These are phyloP conservation scores for Psilocybe azurescens DNA, from an alignment of 768 basidiomycete genomes.

Conservation along the genomic window DNA sequence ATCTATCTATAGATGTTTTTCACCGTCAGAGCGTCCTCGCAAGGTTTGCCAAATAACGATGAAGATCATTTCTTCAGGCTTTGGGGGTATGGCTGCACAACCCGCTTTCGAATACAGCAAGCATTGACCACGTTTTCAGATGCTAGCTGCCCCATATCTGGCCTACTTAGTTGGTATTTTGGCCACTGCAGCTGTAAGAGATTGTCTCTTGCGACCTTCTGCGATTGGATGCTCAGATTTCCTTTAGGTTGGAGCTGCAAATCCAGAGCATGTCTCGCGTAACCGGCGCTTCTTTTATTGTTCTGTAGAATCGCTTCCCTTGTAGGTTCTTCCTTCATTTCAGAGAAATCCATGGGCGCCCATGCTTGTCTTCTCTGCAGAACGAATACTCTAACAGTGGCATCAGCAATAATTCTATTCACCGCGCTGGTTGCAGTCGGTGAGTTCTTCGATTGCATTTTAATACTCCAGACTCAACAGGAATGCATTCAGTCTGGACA, in stretches of 20 bases:
- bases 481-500: conserved; percentile 42
- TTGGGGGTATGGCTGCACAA: conserved; percentile 39
- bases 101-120: not conserved
- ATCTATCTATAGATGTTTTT: conserved; percentile 46
- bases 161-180: conserved; percentile 42
- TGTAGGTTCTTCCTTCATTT: conserved; percentile 34
- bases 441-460: conserved; percentile 15
- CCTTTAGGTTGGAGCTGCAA: conserved; percentile 40
- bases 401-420: conserved; percentile 45
- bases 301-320: conserved; percentile 39
- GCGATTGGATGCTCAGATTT: not conserved
- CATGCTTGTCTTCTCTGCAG: conserved; percentile 24
- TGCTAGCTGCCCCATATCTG: conserved; percentile 47
- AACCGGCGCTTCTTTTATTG: conserved; percentile 58
- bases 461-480: not conserved
- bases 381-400: conserved; percentile 44
- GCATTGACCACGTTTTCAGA: conserved; percentile 28
- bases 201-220: not conserved
- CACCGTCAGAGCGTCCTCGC: conserved; percentile 41
- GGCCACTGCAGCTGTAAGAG: conserved; percentile 46
- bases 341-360: not conserved
- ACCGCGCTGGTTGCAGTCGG: conserved; percentile 45
- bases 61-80: conserved; percentile 37
- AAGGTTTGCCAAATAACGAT: conserved; percentile 35
- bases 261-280: conserved; percentile 45